Base-by-base conservation (phyloP, 2,329 filamentous ascomycete species). In the Botryotinia narcissicola region DNA sequence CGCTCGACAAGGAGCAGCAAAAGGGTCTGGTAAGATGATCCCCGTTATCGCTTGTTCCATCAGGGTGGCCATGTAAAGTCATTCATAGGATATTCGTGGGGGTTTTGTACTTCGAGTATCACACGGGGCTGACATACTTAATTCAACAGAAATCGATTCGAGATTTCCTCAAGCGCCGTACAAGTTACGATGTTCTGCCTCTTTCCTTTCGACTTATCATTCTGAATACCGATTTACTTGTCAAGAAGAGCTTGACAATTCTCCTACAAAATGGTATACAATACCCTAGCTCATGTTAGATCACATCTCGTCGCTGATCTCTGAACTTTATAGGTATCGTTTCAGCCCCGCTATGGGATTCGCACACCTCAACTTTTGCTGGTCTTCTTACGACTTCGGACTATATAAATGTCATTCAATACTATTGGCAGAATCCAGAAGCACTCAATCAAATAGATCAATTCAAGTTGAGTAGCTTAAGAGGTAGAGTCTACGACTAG, bases 381-480 rank as follows among this genome's bases (percentile, higher is more conserved):
- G 96, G 96, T 57, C 89, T 99, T 67, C 87, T 99, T 77, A 99
- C 96, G 42, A 96, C 94, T 76, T 97, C 94, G 75, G 96, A 99
- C 84, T 99, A 96, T 82, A 97, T 99, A 84, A 99, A 99, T 81
- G 92, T 99, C 73, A 97, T 99, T 59, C 95, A 98, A 82, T 99
- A 99, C 84, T 98, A 99, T 86, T 98, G 94, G 87, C 95, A 98
- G 83, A 97, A 96, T 79, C 96, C 95, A 3, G 93, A 97, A 77
- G 92, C 95, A 74, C 88, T 98, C 75, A 90, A 91, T 77, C 91
- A 95, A 81, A 93, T 99, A 79, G 96, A 98, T 78, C 93, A 97
- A 82, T 98, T 99, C 82, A 91, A 94, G 64, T 85, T 99, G 75
- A 95, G 93, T 84, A 97, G 94, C 81, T 88, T 99, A 74, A 89